Evolutionary conservation across 495 filamentous ascomycete species (phyloP).

Genomic region (Sordaria brevicollis): DNA sequence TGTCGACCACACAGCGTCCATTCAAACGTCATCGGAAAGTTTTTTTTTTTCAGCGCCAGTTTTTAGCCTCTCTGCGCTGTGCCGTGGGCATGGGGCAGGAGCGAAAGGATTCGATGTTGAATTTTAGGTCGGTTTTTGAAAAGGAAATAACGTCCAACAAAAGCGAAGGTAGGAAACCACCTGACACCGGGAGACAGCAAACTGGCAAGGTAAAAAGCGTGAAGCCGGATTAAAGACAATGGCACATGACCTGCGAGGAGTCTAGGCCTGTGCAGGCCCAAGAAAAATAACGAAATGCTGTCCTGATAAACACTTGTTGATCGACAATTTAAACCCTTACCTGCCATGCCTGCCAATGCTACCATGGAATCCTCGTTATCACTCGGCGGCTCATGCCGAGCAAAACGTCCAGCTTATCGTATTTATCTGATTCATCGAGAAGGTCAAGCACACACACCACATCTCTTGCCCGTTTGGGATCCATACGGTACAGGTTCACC

Average conservation of each 20-base stretch:
- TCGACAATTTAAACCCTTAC: not conserved
- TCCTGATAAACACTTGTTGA: not conserved
- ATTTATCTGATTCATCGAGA: not conserved
- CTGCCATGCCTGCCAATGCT: not conserved
- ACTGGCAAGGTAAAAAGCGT: not conserved
- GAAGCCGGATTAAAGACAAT: not conserved
- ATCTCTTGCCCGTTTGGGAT: not conserved
- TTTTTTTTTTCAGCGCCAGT: not conserved
- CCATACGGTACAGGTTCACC: not conserved
- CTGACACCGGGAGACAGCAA: not conserved
- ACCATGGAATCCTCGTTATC: not conserved
- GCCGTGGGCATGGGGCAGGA: not conserved
- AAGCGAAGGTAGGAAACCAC: not conserved
- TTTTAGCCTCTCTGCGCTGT: not conserved
- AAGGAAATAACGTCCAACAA: not conserved
- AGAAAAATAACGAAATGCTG: not conserved
- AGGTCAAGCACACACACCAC: not conserved
- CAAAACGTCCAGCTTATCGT: not conserved
- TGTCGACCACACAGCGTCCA: not conserved
- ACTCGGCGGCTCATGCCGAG: not conserved
- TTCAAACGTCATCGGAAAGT: not conserved
- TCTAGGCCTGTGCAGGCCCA: not conserved
- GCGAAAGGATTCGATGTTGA: not conserved
- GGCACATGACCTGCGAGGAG: not conserved
- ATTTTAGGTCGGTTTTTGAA: not conserved